Conservation (phyloP, 345 rosid species). For the Bruguiera gymnorhiza region DNA sequence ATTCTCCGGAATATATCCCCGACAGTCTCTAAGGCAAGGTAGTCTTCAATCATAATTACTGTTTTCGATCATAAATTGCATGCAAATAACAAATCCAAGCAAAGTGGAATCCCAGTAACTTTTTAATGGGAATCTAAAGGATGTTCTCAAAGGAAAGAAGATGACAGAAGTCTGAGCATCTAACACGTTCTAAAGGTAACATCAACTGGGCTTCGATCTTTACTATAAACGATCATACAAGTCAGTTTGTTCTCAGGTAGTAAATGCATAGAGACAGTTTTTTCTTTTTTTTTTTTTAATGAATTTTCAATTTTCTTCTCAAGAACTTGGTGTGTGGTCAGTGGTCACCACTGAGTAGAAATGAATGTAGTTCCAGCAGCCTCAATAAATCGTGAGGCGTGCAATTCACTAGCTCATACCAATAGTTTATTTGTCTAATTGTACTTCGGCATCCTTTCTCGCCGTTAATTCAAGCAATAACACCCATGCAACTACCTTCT, state of each 20-base stretch:
- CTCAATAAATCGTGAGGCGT: no score
- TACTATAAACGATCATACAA: neutral
- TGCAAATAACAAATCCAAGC: conserved; percentile 3
- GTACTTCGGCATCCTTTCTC: no score
- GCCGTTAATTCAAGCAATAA: no score
- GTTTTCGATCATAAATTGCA: no score
- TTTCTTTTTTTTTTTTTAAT: neutral
- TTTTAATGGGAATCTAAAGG: conserved; percentile 10
- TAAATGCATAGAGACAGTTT: neutral
- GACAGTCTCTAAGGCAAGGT: no score
- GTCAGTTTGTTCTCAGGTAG: neutral
- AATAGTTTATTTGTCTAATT: no score
- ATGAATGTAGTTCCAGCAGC: no score
- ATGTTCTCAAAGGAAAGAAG: neutral
- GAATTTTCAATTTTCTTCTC: neutral
- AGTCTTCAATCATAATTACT: no score
- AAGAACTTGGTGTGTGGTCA: no score
- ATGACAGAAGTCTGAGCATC: conserved; percentile 22
- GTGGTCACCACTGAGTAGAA: no score
- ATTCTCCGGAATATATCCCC: conserved; percentile 16
- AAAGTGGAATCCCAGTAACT: conserved; percentile 17
- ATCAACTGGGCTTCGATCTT: neutral
- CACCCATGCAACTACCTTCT: neutral
- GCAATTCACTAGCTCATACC: no score
- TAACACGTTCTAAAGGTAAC: conserved; percentile 9